Evolutionary conservation across 2,329 filamentous ascomycete genomes (phyloP).

Genomic region (Nemania diffusa): DNA sequence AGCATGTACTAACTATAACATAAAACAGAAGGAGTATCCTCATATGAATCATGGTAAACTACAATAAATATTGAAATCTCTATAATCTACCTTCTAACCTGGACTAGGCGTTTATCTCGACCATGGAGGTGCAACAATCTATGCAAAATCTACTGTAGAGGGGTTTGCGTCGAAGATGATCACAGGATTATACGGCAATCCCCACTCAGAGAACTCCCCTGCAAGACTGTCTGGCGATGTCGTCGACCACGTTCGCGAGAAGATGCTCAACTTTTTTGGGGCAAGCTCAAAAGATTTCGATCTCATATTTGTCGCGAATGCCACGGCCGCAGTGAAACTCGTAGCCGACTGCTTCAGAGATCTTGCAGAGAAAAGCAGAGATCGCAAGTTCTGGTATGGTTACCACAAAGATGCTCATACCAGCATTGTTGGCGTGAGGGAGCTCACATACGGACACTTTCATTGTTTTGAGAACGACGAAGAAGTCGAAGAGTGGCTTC

Average conservation of each 20-base stretch:
- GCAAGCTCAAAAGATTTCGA: constrained; percentile 69
- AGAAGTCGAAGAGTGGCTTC: constrained; percentile 59
- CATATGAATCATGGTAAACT: constrained; percentile 55
- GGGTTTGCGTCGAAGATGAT: constrained; percentile 66
- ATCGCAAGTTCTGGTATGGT: constrained; percentile 64
- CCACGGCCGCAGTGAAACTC: constrained; percentile 89
- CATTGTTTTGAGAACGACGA: constrained; percentile 70
- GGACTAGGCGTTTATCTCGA: constrained; percentile 63
- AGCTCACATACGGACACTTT: constrained; percentile 64
- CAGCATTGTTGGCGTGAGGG: constrained; percentile 74
- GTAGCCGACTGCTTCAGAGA: constrained; percentile 65
- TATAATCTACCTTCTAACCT: constrained; percentile 24
- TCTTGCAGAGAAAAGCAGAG: constrained; percentile 58
- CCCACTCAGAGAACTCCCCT: constrained; percentile 71
- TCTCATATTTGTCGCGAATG: constrained; percentile 87
- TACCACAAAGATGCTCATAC: constrained; percentile 72
- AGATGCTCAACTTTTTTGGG: constrained; percentile 66
- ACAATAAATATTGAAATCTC: neutral
- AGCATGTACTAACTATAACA: constrained; percentile 15
- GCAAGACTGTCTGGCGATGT: constrained; percentile 66
- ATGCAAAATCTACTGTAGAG: constrained; percentile 66
- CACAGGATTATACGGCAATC: constrained; percentile 72
- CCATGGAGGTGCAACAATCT: constrained; percentile 67
- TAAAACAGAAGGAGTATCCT: constrained; percentile 52
- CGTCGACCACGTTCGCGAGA: constrained; percentile 65